These are phyloP conservation scores for Sindora glabra DNA, from an alignment of 306 rosid genomes.

Conservation along the genomic window DNA sequence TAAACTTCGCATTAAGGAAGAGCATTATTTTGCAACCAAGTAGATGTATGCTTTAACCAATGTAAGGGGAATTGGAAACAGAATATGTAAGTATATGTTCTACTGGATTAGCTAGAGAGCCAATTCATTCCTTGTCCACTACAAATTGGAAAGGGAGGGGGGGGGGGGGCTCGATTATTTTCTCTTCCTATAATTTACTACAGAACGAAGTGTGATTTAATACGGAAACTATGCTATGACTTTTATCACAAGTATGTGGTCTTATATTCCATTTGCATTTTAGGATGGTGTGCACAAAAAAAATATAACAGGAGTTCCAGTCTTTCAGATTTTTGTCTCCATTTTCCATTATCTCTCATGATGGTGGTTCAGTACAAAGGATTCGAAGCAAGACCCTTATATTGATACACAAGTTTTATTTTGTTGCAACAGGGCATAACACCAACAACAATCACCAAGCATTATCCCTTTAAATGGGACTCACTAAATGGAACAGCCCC, in stretches of 20 bases:
- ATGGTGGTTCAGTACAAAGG: neutral
- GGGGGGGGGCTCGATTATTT: neutral
- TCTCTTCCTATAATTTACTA: neutral
- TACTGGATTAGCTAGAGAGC: neutral
- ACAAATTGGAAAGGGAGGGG: neutral
- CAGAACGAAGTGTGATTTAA: neutral
- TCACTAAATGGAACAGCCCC: no score
- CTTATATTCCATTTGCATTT: neutral
- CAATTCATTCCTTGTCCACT: conserved; percentile 1
- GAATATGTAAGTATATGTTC: no score
- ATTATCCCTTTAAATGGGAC: no score
- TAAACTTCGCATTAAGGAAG: neutral
- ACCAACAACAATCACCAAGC: no score
- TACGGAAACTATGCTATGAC: neutral
- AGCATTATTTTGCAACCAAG: no score
- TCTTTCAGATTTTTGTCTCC: no score
- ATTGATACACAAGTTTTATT: neutral
- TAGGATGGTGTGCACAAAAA: neutral
- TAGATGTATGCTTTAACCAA: no score
- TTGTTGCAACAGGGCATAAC: no score
- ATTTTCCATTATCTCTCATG: no score
- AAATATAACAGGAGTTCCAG: no score
- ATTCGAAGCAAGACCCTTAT: neutral
- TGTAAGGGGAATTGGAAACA: no score
- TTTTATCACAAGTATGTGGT: neutral